Evolutionary conservation across 164 flowering plant genomes (phyloP).

Genomic region (Dillenia turbinata): DNA sequence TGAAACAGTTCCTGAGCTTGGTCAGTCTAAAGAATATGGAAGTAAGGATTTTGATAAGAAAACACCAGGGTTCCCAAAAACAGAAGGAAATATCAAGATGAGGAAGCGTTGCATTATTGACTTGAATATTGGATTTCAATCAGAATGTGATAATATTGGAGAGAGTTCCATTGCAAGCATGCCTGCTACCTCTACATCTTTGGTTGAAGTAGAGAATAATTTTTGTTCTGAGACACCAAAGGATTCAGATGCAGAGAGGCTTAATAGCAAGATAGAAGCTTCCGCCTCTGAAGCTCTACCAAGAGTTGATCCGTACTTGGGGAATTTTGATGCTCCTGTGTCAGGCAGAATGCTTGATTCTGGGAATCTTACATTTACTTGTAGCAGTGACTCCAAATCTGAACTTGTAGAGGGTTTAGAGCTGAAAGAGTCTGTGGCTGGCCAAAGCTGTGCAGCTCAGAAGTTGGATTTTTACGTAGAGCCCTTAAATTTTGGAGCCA

Average conservation of each 20-base stretch:
- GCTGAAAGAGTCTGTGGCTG: slow-evolving; percentile 5
- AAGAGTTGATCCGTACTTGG: not conserved
- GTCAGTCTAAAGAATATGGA: slow-evolving; percentile 9
- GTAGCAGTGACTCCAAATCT: slow-evolving; percentile 3
- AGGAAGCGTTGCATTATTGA: slow-evolving; percentile 23
- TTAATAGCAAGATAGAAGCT: not conserved
- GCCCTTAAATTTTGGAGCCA: slow-evolving; percentile 46
- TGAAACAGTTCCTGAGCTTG: slow-evolving; percentile 7
- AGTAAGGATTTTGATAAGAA: slow-evolving; percentile 6
- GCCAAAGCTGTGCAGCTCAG: slow-evolving; percentile 4
- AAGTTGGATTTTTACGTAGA: slow-evolving; percentile 30
- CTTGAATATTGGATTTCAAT: slow-evolving; percentile 24
- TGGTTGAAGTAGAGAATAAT: slow-evolving; percentile 13
- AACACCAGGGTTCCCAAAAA: slow-evolving; percentile 10
- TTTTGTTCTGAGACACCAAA: slow-evolving; percentile 6
- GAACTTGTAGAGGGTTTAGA: slow-evolving; percentile 8
- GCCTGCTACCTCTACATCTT: slow-evolving; percentile 5
- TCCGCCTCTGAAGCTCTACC: not conserved
- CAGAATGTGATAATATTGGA: slow-evolving; percentile 9
- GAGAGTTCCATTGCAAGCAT: slow-evolving; percentile 4
- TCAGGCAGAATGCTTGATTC: no score
- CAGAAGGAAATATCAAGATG: slow-evolving; percentile 14
- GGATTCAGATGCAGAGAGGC: slow-evolving; percentile 11
- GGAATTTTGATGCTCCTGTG: no score
- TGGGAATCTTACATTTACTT: no score